Conservation (phyloP, 2,329 filamentous ascomycete genomes). For the Penicillium verrucosum region DNA sequence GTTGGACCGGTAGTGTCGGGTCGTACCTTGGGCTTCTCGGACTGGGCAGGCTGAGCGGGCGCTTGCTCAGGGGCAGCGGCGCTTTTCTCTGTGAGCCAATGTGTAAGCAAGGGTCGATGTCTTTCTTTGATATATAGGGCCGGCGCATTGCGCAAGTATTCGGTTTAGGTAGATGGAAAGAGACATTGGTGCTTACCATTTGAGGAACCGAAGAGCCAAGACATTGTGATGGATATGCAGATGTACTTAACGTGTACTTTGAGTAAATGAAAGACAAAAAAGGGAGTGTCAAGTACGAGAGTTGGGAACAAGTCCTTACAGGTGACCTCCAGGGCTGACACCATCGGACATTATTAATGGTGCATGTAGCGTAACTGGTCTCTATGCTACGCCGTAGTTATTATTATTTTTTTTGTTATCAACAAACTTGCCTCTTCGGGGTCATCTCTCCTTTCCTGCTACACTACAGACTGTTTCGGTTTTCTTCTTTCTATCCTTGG, state of each 20-base stretch:
- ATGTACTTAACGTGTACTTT: not conserved
- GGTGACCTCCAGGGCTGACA: slow-evolving; percentile 2
- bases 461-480: slow-evolving; percentile 3
- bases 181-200: slow-evolving; percentile 25
- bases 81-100: slow-evolving; percentile 18
- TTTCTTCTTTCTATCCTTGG: slow-evolving; percentile 5
- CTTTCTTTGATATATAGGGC: not conserved
- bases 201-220: slow-evolving; percentile 38
- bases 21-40: slow-evolving; percentile 41
- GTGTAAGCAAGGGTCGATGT: slow-evolving; percentile 9
- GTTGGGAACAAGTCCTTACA: slow-evolving; percentile 3
- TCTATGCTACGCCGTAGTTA: slow-evolving; percentile 18
- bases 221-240: slow-evolving; percentile 25
- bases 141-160: slow-evolving; percentile 14
- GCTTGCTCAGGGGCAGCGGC: slow-evolving; percentile 20
- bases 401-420: slow-evolving; percentile 21
- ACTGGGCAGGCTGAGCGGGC: slow-evolving; percentile 21
- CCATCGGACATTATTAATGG: slow-evolving; percentile 23
- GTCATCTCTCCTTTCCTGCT: slow-evolving; percentile 12
- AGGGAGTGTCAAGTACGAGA: slow-evolving; percentile 1
- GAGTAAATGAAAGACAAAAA: not conserved
- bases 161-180: not conserved
- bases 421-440: slow-evolving; percentile 13
- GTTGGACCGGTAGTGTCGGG: not conserved
- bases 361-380: slow-evolving; percentile 19